Base-by-base conservation (phyloP, 257 asterid genomes). In the Leonotis leonurus region DNA sequence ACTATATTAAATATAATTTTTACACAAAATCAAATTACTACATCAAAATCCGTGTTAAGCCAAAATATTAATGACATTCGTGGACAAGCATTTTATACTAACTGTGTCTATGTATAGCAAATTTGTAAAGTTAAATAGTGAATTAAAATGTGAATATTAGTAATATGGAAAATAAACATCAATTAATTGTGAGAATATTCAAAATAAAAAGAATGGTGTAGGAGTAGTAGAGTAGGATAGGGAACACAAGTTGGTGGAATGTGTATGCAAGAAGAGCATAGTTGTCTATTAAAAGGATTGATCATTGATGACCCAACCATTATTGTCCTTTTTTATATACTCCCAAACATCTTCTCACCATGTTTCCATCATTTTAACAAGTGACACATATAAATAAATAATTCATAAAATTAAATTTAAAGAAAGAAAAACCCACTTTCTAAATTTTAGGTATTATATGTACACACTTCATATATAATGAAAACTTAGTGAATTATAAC, bases 211-310 rank as follows among this genome's bases (percentile, higher is more conserved):
- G 43, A 45, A 64, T 32, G 49, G 4, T 22, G 46, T 27, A 29
- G 32, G 55, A 54, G 39, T 48, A 11, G 6, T 40, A 29, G 70
- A 21, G 60, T 65, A 60, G 66, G 66, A 25, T 70, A 60, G 73
- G 76, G 67, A 35, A 65, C 80, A 75, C 0, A 65, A 69, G 45
- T 59, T 75, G 68, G 80, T 70, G 77, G 74, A 75, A 46, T 70
- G 68, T 52, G 52, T 67, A 70, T 48, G 45, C 46, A 70, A 22
- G 64, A 58, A 45, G 20, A 67, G 45, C 48, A 60, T 40, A 59
- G 37, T 32, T 61, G 55, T 62, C 65, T 50, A 54, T 67, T 25
- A 73, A 39, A 60, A 26, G 39, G 18, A 51, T 53, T 30, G 41
- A 56, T 30, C 25, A 24, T 33, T 27, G 2, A 50, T 58, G 58